phyloP scores from a whole-genome alignment of 768 basidiomycete genomes.

The Astraeus odoratus region DNA sequence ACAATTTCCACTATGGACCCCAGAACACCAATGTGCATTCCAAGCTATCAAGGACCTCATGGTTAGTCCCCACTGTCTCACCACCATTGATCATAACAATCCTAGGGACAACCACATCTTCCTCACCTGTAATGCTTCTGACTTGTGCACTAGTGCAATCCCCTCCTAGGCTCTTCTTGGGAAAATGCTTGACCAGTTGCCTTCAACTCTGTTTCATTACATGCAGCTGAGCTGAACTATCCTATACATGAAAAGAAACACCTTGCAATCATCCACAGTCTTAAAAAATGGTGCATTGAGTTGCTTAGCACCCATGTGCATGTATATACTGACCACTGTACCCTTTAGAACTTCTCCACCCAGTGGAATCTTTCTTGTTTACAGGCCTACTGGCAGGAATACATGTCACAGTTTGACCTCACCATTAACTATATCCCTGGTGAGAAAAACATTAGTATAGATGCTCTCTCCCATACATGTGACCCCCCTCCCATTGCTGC shows the following conservation, averaged over 20 bases:
- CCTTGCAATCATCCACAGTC: slow-evolving; percentile 28
- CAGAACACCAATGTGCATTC: background rate
- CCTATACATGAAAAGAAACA: slow-evolving; percentile 22
- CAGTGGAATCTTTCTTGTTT: background rate
- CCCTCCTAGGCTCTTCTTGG: background rate
- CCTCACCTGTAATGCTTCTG: slow-evolving; percentile 5
- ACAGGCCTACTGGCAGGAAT: slow-evolving; percentile 33
- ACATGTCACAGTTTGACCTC: slow-evolving; percentile 15
- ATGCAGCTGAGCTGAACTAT: slow-evolving; percentile 20
- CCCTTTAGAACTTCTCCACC: slow-evolving; percentile 8
- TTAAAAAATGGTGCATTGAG: slow-evolving; percentile 25
- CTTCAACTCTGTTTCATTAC: slow-evolving; percentile 15
- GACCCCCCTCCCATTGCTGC: background rate
- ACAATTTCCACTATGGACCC: slow-evolving; percentile 24
- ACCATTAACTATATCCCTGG: background rate
- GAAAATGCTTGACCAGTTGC: slow-evolving; percentile 17
- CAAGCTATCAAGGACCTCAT: slow-evolving; percentile 20
- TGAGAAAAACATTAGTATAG: background rate
- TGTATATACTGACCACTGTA: slow-evolving; percentile 25
- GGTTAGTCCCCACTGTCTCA: slow-evolving; percentile 19
- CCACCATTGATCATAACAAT: slow-evolving; percentile 25
- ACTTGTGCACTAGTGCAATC: background rate
- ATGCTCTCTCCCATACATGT: background rate
- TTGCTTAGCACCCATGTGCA: background rate
- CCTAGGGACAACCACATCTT: slow-evolving; percentile 2